Conservation (phyloP, 176 grass and related monocot genomes). For the Pontederia paniculata region DNA sequence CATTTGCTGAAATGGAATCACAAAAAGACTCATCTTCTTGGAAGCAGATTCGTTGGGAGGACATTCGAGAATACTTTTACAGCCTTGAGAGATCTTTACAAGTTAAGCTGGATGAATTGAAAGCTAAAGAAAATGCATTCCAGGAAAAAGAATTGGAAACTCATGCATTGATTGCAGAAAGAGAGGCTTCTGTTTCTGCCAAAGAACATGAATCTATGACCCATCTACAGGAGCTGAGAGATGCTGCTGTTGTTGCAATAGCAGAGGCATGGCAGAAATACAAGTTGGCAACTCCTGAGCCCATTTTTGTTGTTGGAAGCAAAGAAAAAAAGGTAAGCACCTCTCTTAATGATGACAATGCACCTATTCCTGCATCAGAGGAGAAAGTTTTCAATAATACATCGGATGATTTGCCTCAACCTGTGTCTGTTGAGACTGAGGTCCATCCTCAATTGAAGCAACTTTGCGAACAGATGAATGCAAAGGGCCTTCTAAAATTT, state of each 20-base stretch:
- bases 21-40: slow-evolving; percentile 46
- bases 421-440: slow-evolving; percentile 37
- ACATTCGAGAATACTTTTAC: slow-evolving; percentile 51
- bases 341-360: slow-evolving; percentile 42
- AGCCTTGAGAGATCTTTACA: slow-evolving; percentile 54
- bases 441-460: slow-evolving; percentile 48
- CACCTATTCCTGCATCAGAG: slow-evolving; percentile 38
- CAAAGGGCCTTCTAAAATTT: slow-evolving; percentile 65
- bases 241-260: slow-evolving; percentile 52
- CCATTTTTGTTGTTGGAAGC: slow-evolving; percentile 51
- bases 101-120: slow-evolving; percentile 64
- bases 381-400: slow-evolving; percentile 43
- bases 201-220: slow-evolving; percentile 54
- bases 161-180: slow-evolving; percentile 47
- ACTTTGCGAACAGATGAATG: slow-evolving; percentile 80
- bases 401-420: slow-evolving; percentile 31
- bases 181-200: slow-evolving; percentile 46
- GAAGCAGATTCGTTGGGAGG: slow-evolving; percentile 50
- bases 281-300: slow-evolving; percentile 60
- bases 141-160: slow-evolving; percentile 46
- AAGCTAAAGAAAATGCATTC: slow-evolving; percentile 42
- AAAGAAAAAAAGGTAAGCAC: slow-evolving; percentile 69
- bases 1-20: slow-evolving; percentile 61
- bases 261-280: slow-evolving; percentile 60
- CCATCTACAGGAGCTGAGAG: slow-evolving; percentile 62